Evolutionary conservation across 2,329 filamentous ascomycete species (phyloP), one percentile per base, ranked within the genome.

Genomic region (Fusarium hainanense): DNA sequence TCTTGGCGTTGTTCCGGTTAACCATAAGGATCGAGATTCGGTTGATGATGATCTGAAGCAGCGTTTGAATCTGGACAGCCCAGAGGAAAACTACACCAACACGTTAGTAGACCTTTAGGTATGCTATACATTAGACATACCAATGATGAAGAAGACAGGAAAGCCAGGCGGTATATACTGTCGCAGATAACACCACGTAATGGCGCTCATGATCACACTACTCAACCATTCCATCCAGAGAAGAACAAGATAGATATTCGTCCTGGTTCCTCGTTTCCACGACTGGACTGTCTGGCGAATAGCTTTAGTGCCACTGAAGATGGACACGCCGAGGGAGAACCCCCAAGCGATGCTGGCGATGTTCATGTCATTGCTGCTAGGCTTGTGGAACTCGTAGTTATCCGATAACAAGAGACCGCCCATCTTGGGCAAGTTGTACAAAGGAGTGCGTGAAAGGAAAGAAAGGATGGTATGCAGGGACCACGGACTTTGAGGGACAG

Each of bases 21-120:
- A 81, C 78, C 44, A 85, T 79, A 9, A 88, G 80, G 5, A 87
- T 78, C 0, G 81, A 78, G 23, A 86, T 83, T 58, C 85, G 82
- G 68, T 87, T 88, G 71, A 87, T 84, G 73, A 88, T 87, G 48
- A 87, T 87, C 67, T 87, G 85, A 50, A 86, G 83, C 1, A 87
- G 74, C 11, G 84, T 79, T 59, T 87, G 85, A 21, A 87, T 81
- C 69, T 84, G 80, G 8, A 84, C 69, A 11, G 78, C 77, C 83
- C 83, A 84, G 7, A 76, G 68, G 7, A 72, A 41, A 30, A 76
- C 74, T 76, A 3, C 4, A 14, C 2, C 3, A 0, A 4, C 1
- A 4, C 6, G 20, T 69, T 43, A 69, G 61, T 16, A 7, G 6
- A 2, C 12, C 9, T 6, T 4, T 6, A 8, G 1, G 3, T 2